Base-by-base conservation (phyloP, 2,329 filamentous ascomycete genomes). In the Nothopassalora personata region DNA sequence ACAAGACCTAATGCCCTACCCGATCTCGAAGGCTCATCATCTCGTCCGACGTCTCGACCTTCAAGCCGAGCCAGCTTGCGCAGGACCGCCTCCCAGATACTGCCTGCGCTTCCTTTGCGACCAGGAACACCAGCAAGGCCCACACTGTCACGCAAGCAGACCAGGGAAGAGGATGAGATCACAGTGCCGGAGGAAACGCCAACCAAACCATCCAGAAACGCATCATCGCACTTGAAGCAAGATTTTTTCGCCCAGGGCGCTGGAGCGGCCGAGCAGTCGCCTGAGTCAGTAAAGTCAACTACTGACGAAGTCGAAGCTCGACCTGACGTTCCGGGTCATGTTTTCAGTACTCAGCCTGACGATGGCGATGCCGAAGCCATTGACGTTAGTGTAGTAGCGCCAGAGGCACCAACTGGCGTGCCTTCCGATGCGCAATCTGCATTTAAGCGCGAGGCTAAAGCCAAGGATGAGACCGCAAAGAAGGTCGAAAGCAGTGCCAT, bases 101-200 rank as follows among this genome's bases (percentile, higher is more conserved):
- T 69, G 36, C 72, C 72, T 8, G 76, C 72, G 53, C 63, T 78
- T 18, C 77, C 76, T 33, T 65, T 78, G 10, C 60, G 76, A 9
- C 76, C 74, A 46, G 67, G 66, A n/a, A 76, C 72, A 15, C 72
- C 76, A 6, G 64, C 65, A 23, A 65, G 69, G 39, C 60, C 68
- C 4, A 72, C 73, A 15, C 68, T 73, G n/a, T 64, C 68, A 3
- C 60, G 60, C 43, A 57, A 62, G 27, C 66, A 65, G 19, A 58
- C 57, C 11, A 62, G 64, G 15, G 64, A 65, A n/a, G 58, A 64
- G 13, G 54, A 58, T 34, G 58, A 63, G 34, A 58, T 56, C 5
- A 54, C 56, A 31, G 43, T 54, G 28, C 48, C 55, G 11, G 60
- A 64, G 18, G 61, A 69, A 54, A 65, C 63, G n/a, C 60, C 62